Percentiles rank a stretch among this genome's conserved stretches.
Evolutionary conservation across 2,329 filamentous ascomycete species (phyloP).

Genomic region (Pyricularia sp.): DNA sequence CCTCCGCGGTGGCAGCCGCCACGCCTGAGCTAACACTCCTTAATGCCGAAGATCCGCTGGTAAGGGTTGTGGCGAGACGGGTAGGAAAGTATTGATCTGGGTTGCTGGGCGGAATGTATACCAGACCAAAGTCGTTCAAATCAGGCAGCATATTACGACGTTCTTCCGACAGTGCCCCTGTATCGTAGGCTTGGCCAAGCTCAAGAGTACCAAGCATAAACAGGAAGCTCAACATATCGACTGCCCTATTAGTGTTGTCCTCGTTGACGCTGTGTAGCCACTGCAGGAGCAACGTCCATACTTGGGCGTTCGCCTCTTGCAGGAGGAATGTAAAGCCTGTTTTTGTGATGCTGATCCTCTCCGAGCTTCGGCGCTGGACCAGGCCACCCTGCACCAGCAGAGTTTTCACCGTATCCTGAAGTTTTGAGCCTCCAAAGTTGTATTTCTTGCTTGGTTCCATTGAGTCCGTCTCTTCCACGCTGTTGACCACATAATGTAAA

Average conservation of each 20-base stretch:
- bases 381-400: slow-evolving; percentile 73
- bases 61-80: slow-evolving; percentile 86
- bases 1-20: slow-evolving; percentile 50
- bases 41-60: slow-evolving; percentile 61
- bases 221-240: slow-evolving; percentile 91
- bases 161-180: slow-evolving; percentile 68
- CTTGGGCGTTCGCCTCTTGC: slow-evolving; percentile 91
- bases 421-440: slow-evolving; percentile 37
- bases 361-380: slow-evolving; percentile 48
- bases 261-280: slow-evolving; percentile 70
- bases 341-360: slow-evolving; percentile 69
- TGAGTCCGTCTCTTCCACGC: slow-evolving; percentile 43
- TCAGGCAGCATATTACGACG: slow-evolving; percentile 85
- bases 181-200: slow-evolving; percentile 85
- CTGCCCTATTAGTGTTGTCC: slow-evolving; percentile 43
- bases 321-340: slow-evolving; percentile 90
- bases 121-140: slow-evolving; percentile 84
- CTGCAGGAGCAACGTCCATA: slow-evolving; percentile 89
- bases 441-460: slow-evolving; percentile 27
- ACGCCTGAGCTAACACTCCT: slow-evolving; percentile 62
- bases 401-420: slow-evolving; percentile 73
- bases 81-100: slow-evolving; percentile 74
- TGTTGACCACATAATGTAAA: slow-evolving; percentile 86
- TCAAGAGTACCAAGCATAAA: slow-evolving; percentile 93
- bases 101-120: slow-evolving; percentile 59